These are phyloP conservation scores for Hemileccinum rubropunctum DNA, from an alignment of 768 basidiomycete species.

Conservation along the genomic window DNA sequence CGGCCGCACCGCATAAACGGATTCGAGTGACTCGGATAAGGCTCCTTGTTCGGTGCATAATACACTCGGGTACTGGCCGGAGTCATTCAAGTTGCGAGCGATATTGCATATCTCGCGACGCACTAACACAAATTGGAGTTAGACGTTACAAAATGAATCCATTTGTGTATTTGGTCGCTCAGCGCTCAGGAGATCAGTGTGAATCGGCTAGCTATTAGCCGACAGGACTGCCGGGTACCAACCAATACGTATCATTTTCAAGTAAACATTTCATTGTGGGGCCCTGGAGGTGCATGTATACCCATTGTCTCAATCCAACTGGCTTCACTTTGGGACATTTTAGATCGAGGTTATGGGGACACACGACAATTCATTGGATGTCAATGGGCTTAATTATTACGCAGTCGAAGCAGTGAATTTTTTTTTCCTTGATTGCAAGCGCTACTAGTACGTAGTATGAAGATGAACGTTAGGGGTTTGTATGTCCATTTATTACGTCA, in stretches of 20 bases:
- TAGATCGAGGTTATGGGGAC: not conserved
- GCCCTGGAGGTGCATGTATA: too few species aligned
- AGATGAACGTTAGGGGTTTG: too few species aligned
- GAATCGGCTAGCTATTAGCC: too few species aligned
- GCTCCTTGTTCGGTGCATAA: slow-evolving; percentile 3
- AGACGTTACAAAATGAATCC: not conserved
- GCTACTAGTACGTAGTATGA: too few species aligned
- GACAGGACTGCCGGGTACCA: too few species aligned
- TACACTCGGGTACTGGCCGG: not conserved
- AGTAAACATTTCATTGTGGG: not conserved
- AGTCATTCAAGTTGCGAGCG: not conserved
- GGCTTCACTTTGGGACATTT: too few species aligned
- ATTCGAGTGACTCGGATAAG: not conserved
- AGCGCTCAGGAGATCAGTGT: too few species aligned
- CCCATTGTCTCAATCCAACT: too few species aligned
- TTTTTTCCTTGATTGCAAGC: too few species aligned
- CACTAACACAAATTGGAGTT: slow-evolving; percentile 5
- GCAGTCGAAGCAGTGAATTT: too few species aligned
- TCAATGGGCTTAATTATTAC: not conserved
- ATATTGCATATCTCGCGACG: not conserved
- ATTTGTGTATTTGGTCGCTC: not conserved
- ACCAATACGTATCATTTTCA: too few species aligned
- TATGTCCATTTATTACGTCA: slow-evolving; percentile 20
- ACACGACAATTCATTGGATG: not conserved
- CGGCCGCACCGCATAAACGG: not conserved